Evolutionary conservation across 2,329 filamentous ascomycete genomes (phyloP).

Genomic region (Xylaria sp.): DNA sequence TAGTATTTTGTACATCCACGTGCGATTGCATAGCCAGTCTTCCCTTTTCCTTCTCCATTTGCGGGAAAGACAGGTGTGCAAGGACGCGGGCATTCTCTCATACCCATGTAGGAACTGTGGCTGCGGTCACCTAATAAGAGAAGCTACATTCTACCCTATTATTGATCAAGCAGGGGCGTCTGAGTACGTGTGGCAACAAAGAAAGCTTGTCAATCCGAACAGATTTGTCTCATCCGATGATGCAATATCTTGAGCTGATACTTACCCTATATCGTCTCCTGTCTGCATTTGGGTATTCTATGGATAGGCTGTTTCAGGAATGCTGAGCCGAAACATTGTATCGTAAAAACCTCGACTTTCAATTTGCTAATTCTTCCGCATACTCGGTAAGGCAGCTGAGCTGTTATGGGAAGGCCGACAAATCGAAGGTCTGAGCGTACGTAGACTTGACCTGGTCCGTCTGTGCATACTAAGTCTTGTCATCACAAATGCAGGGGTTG

Average conservation of each 20-base stretch:
- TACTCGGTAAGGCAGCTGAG: background rate
- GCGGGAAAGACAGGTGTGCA: too few relatives aligned
- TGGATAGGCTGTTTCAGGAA: constrained; percentile 6
- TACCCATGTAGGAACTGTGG: too few relatives aligned
- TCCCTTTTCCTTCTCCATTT: too few relatives aligned
- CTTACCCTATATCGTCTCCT: background rate
- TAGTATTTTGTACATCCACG: too few relatives aligned
- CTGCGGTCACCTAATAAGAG: background rate
- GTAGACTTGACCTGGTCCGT: background rate
- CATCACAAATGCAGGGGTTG: background rate
- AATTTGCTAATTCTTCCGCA: background rate
- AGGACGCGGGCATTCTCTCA: too few relatives aligned
- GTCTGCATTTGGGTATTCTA: background rate
- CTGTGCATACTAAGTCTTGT: background rate
- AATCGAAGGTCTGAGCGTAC: constrained; percentile 12
- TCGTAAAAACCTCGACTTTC: background rate
- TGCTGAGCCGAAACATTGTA: background rate
- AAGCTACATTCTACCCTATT: background rate
- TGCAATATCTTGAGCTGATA: background rate
- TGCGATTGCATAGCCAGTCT: too few relatives aligned
- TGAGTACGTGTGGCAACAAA: too few relatives aligned
- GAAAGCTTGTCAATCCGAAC: background rate
- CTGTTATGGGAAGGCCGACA: background rate
- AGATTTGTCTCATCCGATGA: background rate
- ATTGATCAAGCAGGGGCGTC: too few relatives aligned